A percentile compares a stretch with the other conserved stretches of the same genome.
Evolutionary conservation across 2,329 filamentous ascomycete species (phyloP).

Genomic region (Microsporum ferrugineum): DNA sequence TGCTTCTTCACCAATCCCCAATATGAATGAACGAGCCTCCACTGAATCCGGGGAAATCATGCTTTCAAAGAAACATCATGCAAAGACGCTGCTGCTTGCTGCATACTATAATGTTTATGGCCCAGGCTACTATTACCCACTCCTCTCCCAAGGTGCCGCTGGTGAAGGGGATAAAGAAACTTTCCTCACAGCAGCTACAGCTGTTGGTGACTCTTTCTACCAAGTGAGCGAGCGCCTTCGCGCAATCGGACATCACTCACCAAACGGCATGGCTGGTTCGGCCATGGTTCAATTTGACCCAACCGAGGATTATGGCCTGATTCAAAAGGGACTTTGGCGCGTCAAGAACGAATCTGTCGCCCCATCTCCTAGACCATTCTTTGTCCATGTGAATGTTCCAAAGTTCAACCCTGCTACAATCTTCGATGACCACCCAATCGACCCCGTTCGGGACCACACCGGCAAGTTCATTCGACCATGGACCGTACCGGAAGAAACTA

Average conservation of each 20-base stretch:
- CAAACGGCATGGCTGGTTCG: constrained; percentile 25
- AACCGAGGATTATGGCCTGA: constrained; percentile 21
- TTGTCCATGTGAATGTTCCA: constrained; percentile 32
- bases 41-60: constrained; percentile 38
- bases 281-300: constrained; percentile 32
- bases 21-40: constrained; percentile 19
- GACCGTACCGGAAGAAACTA: constrained; percentile 23
- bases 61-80: constrained; percentile 34
- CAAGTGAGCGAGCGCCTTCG: constrained; percentile 30
- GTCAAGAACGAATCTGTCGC: constrained; percentile 22
- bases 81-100: constrained; percentile 34
- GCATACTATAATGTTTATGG: constrained; percentile 42
- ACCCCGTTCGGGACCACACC: constrained; percentile 22
- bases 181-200: constrained; percentile 36
- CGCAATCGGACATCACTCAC: constrained; percentile 23
- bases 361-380: constrained; percentile 25
- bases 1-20: constrained; percentile 20
- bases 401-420: constrained; percentile 32
- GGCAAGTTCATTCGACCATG: constrained; percentile 26
- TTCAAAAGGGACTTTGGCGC: constrained; percentile 19
- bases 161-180: constrained; percentile 44
- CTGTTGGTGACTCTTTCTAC: constrained; percentile 31
- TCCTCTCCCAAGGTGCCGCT: constrained; percentile 37
- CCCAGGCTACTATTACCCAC: constrained; percentile 35
- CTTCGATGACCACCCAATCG: constrained; percentile 23